Evolutionary conservation across 495 filamentous ascomycete species (phyloP).

Genomic region (Lophiotrema nucula): DNA sequence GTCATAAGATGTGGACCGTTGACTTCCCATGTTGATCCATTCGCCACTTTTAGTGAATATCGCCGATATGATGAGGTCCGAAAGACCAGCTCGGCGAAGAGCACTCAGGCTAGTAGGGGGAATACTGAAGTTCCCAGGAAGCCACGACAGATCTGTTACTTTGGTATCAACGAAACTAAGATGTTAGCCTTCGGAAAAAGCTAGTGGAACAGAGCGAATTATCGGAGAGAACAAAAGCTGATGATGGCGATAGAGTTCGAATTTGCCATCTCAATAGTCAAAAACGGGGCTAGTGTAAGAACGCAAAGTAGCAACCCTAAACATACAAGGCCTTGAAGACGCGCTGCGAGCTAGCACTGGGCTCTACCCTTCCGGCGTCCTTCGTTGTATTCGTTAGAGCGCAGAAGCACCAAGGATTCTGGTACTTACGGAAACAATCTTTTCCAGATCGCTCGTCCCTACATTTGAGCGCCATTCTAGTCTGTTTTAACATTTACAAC

Average conservation of each 20-base stretch:
- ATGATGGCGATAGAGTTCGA: neutral
- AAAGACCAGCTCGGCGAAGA: slow-evolving; percentile 14
- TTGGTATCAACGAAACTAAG: slow-evolving; percentile 9
- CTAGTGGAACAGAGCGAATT: neutral
- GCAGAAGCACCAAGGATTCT: neutral
- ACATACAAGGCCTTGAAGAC: no score
- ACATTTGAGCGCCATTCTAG: neutral
- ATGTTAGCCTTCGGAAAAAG: neutral
- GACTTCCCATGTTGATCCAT: slow-evolving; percentile 24
- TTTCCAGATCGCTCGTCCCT: neutral
- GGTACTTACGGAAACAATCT: neutral
- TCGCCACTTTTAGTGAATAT: slow-evolving; percentile 2
- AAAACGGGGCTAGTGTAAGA: no score
- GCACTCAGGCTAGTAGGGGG: neutral
- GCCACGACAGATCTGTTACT: neutral
- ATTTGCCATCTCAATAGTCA: no score
- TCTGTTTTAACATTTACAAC: neutral
- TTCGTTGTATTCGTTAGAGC: neutral
- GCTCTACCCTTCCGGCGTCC: no score
- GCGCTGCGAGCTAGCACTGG: no score
- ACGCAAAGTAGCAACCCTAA: no score
- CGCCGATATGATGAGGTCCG: neutral
- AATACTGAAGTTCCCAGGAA: slow-evolving; percentile 17
- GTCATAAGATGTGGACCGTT: slow-evolving; percentile 1
- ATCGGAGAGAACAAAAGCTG: neutral